Percentiles rank a stretch among this genome's conserved stretches.
Evolutionary conservation across 2,329 filamentous ascomycete genomes (phyloP).

Genomic region (Talaromyces sp.): DNA sequence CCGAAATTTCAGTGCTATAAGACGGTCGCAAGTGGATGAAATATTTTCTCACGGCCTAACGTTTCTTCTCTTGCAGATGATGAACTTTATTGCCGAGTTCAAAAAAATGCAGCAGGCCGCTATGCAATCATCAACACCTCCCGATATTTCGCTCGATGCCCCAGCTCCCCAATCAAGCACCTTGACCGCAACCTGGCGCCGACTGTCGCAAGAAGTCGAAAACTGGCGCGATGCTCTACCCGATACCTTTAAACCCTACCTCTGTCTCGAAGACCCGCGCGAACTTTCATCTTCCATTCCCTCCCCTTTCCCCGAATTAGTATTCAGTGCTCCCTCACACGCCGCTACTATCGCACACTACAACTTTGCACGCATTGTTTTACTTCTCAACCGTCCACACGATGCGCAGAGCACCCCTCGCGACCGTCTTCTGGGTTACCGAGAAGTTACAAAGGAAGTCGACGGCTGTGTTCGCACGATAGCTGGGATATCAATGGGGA

Average conservation of each 20-base stretch:
- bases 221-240: slow-evolving; percentile 54
- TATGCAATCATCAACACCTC: slow-evolving; percentile 21
- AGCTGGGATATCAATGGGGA: slow-evolving; percentile 52
- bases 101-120: slow-evolving; percentile 43
- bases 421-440: slow-evolving; percentile 52
- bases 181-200: slow-evolving; percentile 49
- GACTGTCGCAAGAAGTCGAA: slow-evolving; percentile 50
- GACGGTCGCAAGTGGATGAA: slow-evolving; percentile 51
- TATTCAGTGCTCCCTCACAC: slow-evolving; percentile 58
- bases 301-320: slow-evolving; percentile 49
- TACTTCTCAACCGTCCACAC: slow-evolving; percentile 56
- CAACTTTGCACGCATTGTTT: slow-evolving; percentile 58
- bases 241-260: slow-evolving; percentile 52
- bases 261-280: slow-evolving; percentile 39
- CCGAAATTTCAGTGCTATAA: slow-evolving; percentile 16
- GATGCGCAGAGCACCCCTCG: slow-evolving; percentile 51
- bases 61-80: slow-evolving; percentile 58
- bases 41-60: slow-evolving; percentile 56
- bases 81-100: slow-evolving; percentile 57
- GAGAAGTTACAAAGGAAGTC: slow-evolving; percentile 51
- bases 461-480: slow-evolving; percentile 55
- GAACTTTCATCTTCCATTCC: slow-evolving; percentile 23
- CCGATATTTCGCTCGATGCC: slow-evolving; percentile 25
- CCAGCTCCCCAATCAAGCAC: slow-evolving; percentile 41
- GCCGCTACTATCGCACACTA: slow-evolving; percentile 61